phyloP scores from a whole-genome alignment of 441 rosid genomes.

The Mallotus repandus region DNA sequence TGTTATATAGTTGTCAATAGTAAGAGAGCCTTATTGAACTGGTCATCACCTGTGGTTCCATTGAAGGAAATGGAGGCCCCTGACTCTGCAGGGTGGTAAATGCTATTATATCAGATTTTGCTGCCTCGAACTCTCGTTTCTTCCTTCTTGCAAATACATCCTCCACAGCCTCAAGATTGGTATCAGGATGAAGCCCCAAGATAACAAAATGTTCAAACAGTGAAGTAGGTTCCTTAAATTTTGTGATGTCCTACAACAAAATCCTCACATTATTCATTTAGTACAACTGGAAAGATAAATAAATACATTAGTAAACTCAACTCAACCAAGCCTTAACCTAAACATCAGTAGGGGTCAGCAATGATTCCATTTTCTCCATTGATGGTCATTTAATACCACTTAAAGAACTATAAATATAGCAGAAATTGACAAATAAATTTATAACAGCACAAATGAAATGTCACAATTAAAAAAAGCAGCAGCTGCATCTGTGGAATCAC shows the following conservation, averaged over 20 bases:
- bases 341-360: background rate
- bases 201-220: constrained; percentile 89
- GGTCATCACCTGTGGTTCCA: constrained; percentile 82
- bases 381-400: background rate
- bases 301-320: background rate
- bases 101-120: constrained; percentile 54
- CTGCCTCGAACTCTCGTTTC: constrained; percentile 75
- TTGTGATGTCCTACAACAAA: constrained; percentile 59
- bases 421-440: background rate
- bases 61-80: constrained; percentile 62
- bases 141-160: constrained; percentile 79
- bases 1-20: constrained; percentile 1
- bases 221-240: constrained; percentile 71
- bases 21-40: constrained; percentile 9
- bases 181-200: constrained; percentile 83
- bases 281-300: background rate
- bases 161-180: constrained; percentile 78
- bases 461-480: background rate
- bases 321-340: background rate
- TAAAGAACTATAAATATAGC: background rate
- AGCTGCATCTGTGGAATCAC: background rate
- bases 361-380: background rate
- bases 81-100: constrained; percentile 45
- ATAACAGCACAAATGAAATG: background rate
- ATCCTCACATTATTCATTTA: constrained; percentile 22